These are phyloP conservation scores for Mycena vulgaris DNA, from an alignment of 768 basidiomycete genomes.

Conservation along the genomic window DNA sequence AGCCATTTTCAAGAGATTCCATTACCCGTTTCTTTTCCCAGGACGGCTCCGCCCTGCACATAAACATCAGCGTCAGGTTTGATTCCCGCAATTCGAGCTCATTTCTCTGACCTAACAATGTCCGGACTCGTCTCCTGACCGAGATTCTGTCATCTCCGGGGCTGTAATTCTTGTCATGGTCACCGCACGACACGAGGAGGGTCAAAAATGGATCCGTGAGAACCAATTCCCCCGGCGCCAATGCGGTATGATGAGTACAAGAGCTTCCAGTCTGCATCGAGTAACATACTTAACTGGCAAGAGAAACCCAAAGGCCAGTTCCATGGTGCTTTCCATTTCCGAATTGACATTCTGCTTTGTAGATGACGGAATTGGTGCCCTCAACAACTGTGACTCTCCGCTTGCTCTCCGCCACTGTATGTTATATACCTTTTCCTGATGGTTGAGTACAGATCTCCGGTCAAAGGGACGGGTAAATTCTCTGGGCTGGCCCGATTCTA, in stretches of 20 bases:
- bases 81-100: too few relatives aligned
- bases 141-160: too few relatives aligned
- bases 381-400: constrained; percentile 59
- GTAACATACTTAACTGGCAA: neutral
- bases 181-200: constrained; percentile 6
- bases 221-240: constrained; percentile 16
- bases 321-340: neutral
- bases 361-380: constrained; percentile 42
- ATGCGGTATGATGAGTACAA: constrained; percentile 17
- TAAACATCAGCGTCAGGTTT: too few relatives aligned
- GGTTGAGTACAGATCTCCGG: constrained; percentile 65
- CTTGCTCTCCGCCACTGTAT: constrained; percentile 25
- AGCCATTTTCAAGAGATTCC: too few relatives aligned
- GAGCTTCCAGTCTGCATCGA: neutral
- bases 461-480: constrained; percentile 55
- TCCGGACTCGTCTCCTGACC: too few relatives aligned
- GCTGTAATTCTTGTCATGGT: neutral
- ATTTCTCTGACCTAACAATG: too few relatives aligned
- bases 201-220: constrained; percentile 24
- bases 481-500: constrained; percentile 70
- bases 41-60: too few relatives aligned
- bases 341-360: constrained; percentile 14
- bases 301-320: constrained; percentile 28
- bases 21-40: too few relatives aligned
- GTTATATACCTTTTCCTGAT: constrained; percentile 10